A percentile compares a stretch with the other conserved stretches of the same genome.
Conservation (phyloP, 495 filamentous ascomycete genomes). For the Aspergillus incahuasiensis region DNA sequence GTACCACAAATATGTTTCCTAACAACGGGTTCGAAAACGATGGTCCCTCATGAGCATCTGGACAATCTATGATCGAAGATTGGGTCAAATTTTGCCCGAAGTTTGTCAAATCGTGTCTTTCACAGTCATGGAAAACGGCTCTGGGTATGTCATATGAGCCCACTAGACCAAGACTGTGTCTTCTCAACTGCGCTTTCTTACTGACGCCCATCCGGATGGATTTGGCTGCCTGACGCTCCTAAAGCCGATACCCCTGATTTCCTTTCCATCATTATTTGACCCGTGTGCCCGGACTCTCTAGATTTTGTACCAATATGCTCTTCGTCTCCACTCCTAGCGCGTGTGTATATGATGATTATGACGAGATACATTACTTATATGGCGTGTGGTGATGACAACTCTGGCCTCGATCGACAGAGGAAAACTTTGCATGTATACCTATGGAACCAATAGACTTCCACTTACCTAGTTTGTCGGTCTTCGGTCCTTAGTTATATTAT, state of each 20-base stretch:
- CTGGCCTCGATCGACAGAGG: background rate
- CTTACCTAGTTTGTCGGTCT: background rate
- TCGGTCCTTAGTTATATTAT: no score
- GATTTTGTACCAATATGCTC: constrained; percentile 5
- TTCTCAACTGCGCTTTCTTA: background rate
- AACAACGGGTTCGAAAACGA: constrained; percentile 14
- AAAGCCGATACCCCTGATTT: background rate
- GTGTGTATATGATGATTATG: background rate
- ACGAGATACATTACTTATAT: background rate
- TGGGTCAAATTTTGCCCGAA: background rate
- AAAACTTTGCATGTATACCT: background rate
- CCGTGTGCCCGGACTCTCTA: background rate
- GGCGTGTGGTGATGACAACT: background rate
- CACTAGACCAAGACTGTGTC: no score
- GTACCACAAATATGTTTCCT: constrained; percentile 14
- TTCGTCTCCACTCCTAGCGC: background rate
- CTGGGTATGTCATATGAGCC: no score
- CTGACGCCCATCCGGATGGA: background rate
- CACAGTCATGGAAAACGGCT: background rate
- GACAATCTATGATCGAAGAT: background rate
- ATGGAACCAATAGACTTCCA: background rate
- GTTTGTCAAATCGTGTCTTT: background rate
- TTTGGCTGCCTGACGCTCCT: background rate
- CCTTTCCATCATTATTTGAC: background rate
- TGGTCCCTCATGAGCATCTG: background rate